Evolutionary conservation across 2,329 filamentous ascomycete species (phyloP), one percentile per base, ranked within the genome.

Genomic region (Colletotrichum liaoningense): DNA sequence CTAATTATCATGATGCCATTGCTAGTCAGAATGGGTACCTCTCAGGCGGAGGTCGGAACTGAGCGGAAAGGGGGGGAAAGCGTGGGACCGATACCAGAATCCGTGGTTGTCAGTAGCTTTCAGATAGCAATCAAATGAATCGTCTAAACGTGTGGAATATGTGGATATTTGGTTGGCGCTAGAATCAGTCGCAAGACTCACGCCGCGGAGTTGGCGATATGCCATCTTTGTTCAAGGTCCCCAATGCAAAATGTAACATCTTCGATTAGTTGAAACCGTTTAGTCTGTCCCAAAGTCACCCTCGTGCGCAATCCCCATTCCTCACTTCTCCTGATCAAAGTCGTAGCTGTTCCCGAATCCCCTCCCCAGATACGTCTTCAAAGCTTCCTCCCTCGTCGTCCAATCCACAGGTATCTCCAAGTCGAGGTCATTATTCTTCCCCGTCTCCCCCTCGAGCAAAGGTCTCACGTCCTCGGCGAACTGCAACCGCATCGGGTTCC

Each of bases 271-370:
- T n/a, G 16, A 19, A 46, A n/a, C 16, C 16, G 33, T 46, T 9
- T 8, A n/a, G 16, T 46, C 42, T 46, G 16, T 19, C 7, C 42
- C 42, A 46, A 46, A n/a, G 16, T 19, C 42, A 33, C 30, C 30
- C 9, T 33, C 30, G 9, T 33, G 9, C 30, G 30, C 30, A 33
- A 33, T 33, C 30, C 19, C 3, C 19, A 9, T 22, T 22, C 5
- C 52, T 73, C 55, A 78, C 16, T 69, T 28, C 49, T 78, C 79
- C 79, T 92, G 90, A 68, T 87, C 81, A 77, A 92, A 92, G 78
- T 92, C 86, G 81, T 92, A 92, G 24, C 86, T 88, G 77, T 92
- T 92, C 0, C 90, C 90, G 77, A 89, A 92, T 1, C 84, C 87
- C 67, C 89, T 80, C 59, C 89, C 84, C 75, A 92, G 75, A 78